Evolutionary conservation across 176 grass and related monocot species (phyloP).

Genomic region (Panicum miliaceum): DNA sequence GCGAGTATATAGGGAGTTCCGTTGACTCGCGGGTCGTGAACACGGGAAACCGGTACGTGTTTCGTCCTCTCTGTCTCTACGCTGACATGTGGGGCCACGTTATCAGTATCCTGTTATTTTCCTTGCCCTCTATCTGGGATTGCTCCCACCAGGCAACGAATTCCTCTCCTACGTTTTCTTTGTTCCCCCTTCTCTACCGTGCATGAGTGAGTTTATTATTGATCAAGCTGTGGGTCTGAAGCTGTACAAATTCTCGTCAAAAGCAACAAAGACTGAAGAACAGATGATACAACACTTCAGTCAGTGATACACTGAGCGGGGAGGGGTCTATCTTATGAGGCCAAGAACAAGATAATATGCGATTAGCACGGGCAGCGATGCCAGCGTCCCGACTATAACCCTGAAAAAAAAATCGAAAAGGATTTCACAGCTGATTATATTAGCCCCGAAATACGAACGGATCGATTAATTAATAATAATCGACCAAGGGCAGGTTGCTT

Average conservation of each 20-base stretch:
- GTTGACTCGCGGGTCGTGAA: background rate
- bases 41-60: background rate
- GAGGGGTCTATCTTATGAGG: conserved; percentile 37
- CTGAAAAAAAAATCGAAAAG: conserved; percentile 34
- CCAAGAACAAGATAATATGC: conserved; percentile 53
- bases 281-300: background rate
- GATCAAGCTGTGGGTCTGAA: no score
- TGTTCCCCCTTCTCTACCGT: no score
- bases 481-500: background rate
- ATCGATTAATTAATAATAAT: background rate
- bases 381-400: conserved; percentile 71
- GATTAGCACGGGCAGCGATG: conserved; percentile 62
- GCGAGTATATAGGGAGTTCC: conserved; percentile 12
- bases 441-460: background rate
- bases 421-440: background rate
- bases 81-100: background rate
- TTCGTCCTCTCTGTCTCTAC: background rate
- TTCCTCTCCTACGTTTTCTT: background rate
- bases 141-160: background rate
- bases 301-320: background rate
- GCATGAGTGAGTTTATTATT: no score
- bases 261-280: background rate
- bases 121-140: background rate
- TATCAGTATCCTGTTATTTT: background rate
- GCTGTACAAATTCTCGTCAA: no score